Evolutionary conservation across 257 asterid species (phyloP).

Genomic region (Salvia miltiorrhiza): DNA sequence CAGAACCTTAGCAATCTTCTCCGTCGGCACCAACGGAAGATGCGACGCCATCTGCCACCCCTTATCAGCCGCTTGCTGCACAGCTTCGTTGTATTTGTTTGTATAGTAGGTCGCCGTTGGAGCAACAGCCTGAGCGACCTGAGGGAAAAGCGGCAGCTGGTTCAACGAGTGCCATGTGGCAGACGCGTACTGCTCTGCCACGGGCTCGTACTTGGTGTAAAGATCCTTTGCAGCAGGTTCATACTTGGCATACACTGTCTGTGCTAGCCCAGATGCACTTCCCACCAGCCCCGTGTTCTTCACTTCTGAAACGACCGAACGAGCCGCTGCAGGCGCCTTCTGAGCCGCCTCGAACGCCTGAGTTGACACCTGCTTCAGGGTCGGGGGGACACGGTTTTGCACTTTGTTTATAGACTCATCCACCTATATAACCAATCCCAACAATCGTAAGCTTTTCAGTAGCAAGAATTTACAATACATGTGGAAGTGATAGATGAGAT

Average conservation of each 20-base stretch:
- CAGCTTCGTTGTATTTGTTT: constrained; percentile 68
- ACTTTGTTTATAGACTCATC: constrained; percentile 70
- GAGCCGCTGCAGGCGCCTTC: constrained; percentile 69
- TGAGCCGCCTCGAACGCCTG: constrained; percentile 56
- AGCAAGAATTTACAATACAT: background rate
- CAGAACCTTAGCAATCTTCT: constrained; percentile 62
- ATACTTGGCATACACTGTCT: constrained; percentile 56
- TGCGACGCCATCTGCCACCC: constrained; percentile 70
- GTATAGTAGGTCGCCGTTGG: constrained; percentile 74
- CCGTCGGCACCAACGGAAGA: constrained; percentile 82
- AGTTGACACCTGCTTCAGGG: constrained; percentile 49
- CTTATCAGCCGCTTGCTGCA: constrained; percentile 53
- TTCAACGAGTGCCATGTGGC: constrained; percentile 65
- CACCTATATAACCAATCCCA: constrained; percentile 34
- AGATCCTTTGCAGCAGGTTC: constrained; percentile 83
- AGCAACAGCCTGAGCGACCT: constrained; percentile 59
- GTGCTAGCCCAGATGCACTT: constrained; percentile 75
- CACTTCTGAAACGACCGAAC: constrained; percentile 59
- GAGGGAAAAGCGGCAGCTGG: constrained; percentile 69
- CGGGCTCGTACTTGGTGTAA: constrained; percentile 73
- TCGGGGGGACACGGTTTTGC: constrained; percentile 57
- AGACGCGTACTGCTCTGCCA: constrained; percentile 80
- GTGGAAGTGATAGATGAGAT: background rate
- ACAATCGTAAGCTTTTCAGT: background rate
- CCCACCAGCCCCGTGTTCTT: constrained; percentile 65